Base-by-base conservation (phyloP, 345 rosid genomes). In the Psidium guajava region DNA sequence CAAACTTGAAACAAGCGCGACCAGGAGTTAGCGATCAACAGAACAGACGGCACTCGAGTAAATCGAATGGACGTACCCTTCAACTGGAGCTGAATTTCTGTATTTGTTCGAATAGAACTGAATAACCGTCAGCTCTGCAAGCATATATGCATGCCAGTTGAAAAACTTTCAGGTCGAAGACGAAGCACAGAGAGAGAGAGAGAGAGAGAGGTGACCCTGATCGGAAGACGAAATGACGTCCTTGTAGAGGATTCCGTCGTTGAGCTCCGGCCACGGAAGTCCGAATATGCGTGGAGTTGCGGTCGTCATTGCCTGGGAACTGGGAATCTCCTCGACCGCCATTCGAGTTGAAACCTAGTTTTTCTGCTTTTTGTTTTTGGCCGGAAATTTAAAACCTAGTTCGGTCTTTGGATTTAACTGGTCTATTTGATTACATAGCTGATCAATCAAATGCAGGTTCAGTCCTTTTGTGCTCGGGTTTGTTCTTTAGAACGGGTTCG, bases 81-180 rank as follows among this genome's bases (percentile, higher is more conserved):
- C 94, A 81, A 89, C 86, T 27, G 99, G 99, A 91, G 99, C 98
- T 42, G 98, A 96, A 85, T 85, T 90, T 54, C 89, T 91, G 90
- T 93, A 90, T 83, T 92, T 94, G 74, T 88, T 89, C 27, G 93
- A 92, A 91, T 95, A 96, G 89, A 93, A 96, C 74, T 93, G 90
- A 21, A 93, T 89, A 82, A 96, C 84, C 57, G 92, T 87, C 87
- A 88, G 69, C 82, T 56, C 96, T 92, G 91, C 54, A 87, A 24
- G 15, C 9, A 0, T 10, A 69, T 15, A 52, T 52, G 51, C 51
- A 18, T 2, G 77, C 77, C 4, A 32, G 51, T 49, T 49, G 51
- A 49, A 49, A 49, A 49, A 49, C 51, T 49, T 49, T 49, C 51
- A 49, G 51, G 51, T 49, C 12, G 51, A 49, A 14, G 28, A 9